Evolutionary conservation across 768 basidiomycete species (phyloP).

Genomic region (Candolleomyces aberdarensis): DNA sequence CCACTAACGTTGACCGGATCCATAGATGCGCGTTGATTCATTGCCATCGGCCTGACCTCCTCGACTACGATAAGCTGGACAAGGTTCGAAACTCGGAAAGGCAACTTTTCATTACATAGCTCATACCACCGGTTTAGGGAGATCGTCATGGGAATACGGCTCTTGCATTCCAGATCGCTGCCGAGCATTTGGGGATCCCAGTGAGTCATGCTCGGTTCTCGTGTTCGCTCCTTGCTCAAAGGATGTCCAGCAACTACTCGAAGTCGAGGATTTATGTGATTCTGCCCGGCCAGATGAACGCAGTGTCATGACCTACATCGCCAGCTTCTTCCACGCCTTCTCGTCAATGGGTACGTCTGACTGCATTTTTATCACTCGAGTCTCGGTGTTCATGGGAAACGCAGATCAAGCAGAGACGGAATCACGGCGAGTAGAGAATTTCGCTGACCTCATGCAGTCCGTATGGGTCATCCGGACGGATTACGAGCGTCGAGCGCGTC

Average conservation of each 20-base stretch:
- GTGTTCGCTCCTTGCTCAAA: constrained; percentile 1
- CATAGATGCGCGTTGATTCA: constrained; percentile 94
- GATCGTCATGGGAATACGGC: constrained; percentile 82
- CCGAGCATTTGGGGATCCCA: constrained; percentile 86
- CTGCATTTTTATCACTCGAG: neutral
- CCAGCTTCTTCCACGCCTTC: constrained; percentile 97
- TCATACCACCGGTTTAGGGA: constrained; percentile 36
- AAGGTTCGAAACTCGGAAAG: constrained; percentile 47
- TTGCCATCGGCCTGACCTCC: constrained; percentile 91
- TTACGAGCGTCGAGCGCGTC: constrained; percentile 82
- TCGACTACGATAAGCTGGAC: constrained; percentile 85
- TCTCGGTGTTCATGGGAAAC: constrained; percentile 3
- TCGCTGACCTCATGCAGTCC: constrained; percentile 92
- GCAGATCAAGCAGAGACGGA: constrained; percentile 94
- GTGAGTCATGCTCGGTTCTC: constrained; percentile 42
- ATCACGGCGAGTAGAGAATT: constrained; percentile 90
- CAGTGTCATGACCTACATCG: constrained; percentile 97
- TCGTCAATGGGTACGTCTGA: constrained; percentile 81
- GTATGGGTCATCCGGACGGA: constrained; percentile 87
- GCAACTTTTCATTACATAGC: no score
- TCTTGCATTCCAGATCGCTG: constrained; percentile 85
- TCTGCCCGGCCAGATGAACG: constrained; percentile 88
- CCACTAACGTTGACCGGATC: neutral
- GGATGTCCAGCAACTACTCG: constrained; percentile 74
- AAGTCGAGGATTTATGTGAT: constrained; percentile 94